Conservation (phyloP, 2,329 filamentous ascomycete species). For the Metarhizium humberi region DNA sequence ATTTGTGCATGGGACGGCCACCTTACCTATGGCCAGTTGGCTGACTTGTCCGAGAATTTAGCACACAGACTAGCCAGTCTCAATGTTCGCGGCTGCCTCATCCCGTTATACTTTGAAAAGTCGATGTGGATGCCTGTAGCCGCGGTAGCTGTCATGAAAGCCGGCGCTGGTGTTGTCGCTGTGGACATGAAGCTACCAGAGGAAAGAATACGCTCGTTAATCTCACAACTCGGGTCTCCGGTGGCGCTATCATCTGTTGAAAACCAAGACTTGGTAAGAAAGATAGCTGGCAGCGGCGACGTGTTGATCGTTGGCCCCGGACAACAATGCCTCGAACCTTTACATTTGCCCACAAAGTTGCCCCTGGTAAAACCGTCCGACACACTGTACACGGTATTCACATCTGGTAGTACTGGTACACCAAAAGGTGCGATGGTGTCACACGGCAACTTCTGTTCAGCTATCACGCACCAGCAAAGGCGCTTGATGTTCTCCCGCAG, state of each 20-base stretch:
- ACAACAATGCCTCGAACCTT: background rate
- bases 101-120: conserved; percentile 3
- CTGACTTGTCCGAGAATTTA: conserved; percentile 1
- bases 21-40: conserved; percentile 12
- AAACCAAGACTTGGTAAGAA: conserved; percentile 1
- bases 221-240: conserved; percentile 6
- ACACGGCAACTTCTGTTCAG: conserved; percentile 11
- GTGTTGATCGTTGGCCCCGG: background rate
- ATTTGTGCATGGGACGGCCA: conserved; percentile 16
- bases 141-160: background rate
- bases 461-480: conserved; percentile 9
- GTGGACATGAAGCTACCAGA: conserved; percentile 10
- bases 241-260: conserved; percentile 10
- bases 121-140: conserved; percentile 4
- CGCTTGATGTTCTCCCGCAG: background rate
- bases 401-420: conserved; percentile 12
- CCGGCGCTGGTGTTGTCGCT: background rate
- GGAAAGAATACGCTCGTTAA: conserved; percentile 8
- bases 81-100: background rate
- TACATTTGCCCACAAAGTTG: background rate
- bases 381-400: conserved; percentile 12
- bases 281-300: background rate
- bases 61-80: conserved; percentile 3
- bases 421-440: conserved; percentile 16
- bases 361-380: conserved; percentile 3